Conservation (phyloP, 1,139 yeast species). For the Blastobotrys persicus region DNA sequence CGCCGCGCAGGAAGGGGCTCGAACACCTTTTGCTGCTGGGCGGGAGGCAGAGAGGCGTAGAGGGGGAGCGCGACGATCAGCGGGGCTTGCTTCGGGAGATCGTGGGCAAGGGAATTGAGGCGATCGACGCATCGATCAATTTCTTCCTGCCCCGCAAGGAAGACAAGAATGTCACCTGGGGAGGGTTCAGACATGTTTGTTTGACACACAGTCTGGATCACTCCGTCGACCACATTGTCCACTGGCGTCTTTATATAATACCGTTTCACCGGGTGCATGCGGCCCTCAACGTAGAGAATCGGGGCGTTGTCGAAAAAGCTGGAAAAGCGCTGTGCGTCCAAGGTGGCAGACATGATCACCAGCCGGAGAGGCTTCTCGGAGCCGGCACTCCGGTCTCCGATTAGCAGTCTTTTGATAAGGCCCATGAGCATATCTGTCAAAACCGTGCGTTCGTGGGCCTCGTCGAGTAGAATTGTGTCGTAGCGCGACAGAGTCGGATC, state of each 20-base stretch:
- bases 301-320: conserved; percentile 75
- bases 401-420: conserved; percentile 66
- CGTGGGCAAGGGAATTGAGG: conserved; percentile 59
- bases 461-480: conserved; percentile 82
- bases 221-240: conserved; percentile 81
- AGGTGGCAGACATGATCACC: conserved; percentile 89
- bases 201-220: conserved; percentile 72
- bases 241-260: conserved; percentile 57
- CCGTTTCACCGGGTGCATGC: conserved; percentile 79
- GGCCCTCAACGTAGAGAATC: conserved; percentile 82
- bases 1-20: conserved; percentile 54
- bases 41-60: conserved; percentile 89
- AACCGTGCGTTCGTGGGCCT: conserved; percentile 96
- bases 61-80: conserved; percentile 73
- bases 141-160: conserved; percentile 95
- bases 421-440: conserved; percentile 89
- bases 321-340: conserved; percentile 88
- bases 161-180: conserved; percentile 82
- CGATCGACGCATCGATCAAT: conserved; percentile 79
- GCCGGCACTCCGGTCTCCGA: conserved; percentile 26
- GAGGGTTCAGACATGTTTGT: conserved; percentile 72
- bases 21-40: conserved; percentile 76
- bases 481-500: conserved; percentile 64
- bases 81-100: conserved; percentile 74
- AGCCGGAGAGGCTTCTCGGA: conserved; percentile 45